Percentiles rank a stretch among this genome's conserved stretches.
These are phyloP conservation scores for Coleophoma cylindrospora DNA, from an alignment of 2,329 filamentous ascomycete species.

Conservation along the genomic window DNA sequence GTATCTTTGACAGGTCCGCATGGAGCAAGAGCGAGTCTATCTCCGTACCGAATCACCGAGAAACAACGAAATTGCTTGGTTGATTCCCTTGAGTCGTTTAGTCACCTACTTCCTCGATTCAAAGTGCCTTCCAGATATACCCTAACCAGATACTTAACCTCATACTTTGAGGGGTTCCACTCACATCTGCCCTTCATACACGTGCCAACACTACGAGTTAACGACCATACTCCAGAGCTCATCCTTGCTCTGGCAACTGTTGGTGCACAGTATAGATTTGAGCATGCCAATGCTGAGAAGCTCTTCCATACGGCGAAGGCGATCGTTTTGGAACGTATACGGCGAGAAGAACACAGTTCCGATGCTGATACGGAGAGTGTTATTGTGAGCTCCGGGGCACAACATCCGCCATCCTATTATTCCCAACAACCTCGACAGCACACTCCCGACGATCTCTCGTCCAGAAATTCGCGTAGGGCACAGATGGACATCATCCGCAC, in stretches of 20 bases:
- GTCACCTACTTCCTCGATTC: too few species aligned
- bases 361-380: constrained; percentile 40
- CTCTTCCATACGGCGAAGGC: constrained; percentile 58
- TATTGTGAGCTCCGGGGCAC: too few species aligned
- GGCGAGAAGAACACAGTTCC: constrained; percentile 36
- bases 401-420: too few species aligned
- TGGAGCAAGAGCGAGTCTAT: too few species aligned
- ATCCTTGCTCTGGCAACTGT: constrained; percentile 63
- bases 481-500: constrained; percentile 39
- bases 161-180: constrained; percentile 64
- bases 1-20: too few species aligned
- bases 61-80: too few species aligned
- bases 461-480: too few species aligned
- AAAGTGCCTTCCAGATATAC: constrained; percentile 61
- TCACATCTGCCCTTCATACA: constrained; percentile 60
- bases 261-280: constrained; percentile 63
- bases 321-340: constrained; percentile 31
- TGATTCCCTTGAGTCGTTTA: too few species aligned
- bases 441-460: too few species aligned
- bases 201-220: constrained; percentile 58
- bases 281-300: constrained; percentile 53
- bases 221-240: constrained; percentile 61
- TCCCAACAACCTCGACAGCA: too few species aligned
- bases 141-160: constrained; percentile 62
- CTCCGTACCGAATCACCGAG: too few species aligned